Conservation (phyloP, 129 eudicot genomes). For the Tagetes patula region DNA sequence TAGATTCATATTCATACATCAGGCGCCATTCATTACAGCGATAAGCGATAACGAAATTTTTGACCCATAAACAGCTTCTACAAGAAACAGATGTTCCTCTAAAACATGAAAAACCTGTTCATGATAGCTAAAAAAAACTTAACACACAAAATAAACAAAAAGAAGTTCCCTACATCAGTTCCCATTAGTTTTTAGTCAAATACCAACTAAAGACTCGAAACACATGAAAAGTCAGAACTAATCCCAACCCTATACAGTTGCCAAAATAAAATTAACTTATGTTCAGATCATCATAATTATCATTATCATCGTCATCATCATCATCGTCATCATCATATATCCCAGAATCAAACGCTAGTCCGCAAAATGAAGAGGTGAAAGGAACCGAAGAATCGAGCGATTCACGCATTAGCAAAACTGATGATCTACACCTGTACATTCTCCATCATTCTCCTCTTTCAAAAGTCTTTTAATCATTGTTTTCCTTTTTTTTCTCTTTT, state of each 20-base stretch:
- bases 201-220: conserved; percentile 17
- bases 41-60: not conserved
- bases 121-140: conserved; percentile 18
- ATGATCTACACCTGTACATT: conserved; percentile 38
- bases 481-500: conserved; percentile 2
- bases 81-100: conserved; percentile 30
- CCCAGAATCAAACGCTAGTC: conserved; percentile 5
- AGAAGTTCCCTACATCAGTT: conserved; percentile 7
- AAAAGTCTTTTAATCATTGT: conserved; percentile 8
- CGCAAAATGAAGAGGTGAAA: conserved; percentile 26
- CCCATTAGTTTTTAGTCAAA: conserved; percentile 23
- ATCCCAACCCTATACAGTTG: conserved; percentile 38
- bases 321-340: conserved; percentile 10
- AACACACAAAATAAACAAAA: conserved; percentile 9
- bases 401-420: conserved; percentile 21
- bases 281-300: conserved; percentile 22
- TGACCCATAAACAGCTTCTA: conserved; percentile 22
- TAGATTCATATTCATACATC: conserved; percentile 7
- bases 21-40: conserved; percentile 26
- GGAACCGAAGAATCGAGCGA: conserved; percentile 30
- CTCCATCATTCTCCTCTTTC: conserved; percentile 32
- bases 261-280: conserved; percentile 32
- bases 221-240: conserved; percentile 31
- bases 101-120: conserved; percentile 31
- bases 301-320: conserved; percentile 9